Evolutionary conservation across 306 rosid species (phyloP).

Genomic region (Pyrus pyrifolia): DNA sequence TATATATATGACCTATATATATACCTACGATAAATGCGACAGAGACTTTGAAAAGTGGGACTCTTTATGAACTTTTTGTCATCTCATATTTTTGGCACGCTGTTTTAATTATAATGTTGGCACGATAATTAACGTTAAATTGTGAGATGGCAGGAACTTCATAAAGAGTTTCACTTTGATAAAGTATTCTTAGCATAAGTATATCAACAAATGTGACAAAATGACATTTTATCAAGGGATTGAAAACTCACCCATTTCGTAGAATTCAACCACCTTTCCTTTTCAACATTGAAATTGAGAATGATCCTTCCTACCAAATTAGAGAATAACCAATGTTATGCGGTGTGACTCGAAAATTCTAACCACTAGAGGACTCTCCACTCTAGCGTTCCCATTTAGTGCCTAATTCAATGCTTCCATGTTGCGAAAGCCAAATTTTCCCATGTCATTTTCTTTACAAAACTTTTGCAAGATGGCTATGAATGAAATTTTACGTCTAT

Average conservation of each 20-base stretch:
- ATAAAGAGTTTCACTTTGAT: too few relatives aligned
- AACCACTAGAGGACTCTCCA: background rate
- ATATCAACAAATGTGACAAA: too few relatives aligned
- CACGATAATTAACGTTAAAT: too few relatives aligned
- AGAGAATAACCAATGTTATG: background rate
- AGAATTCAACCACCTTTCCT: background rate
- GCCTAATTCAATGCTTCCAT: background rate
- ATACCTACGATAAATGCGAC: too few relatives aligned
- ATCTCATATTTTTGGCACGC: fast-evolving
- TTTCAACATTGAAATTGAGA: background rate
- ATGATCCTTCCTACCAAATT: background rate
- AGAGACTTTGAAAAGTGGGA: too few relatives aligned
- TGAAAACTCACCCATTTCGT: background rate
- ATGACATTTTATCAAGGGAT: background rate
- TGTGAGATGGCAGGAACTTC: too few relatives aligned
- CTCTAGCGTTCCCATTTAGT: background rate
- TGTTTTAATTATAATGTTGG: too few relatives aligned
- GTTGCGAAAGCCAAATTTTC: background rate
- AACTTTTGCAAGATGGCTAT: background rate
- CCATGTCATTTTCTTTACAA: background rate
- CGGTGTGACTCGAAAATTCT: background rate
- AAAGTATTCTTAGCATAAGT: too few relatives aligned
- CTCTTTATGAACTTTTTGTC: too few relatives aligned
- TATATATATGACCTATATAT: too few relatives aligned
- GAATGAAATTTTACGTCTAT: background rate